Evolutionary conservation across 1,139 yeast genomes (phyloP), one percentile per base, ranked within the genome.

Genomic region (Kodamaea suecica): DNA sequence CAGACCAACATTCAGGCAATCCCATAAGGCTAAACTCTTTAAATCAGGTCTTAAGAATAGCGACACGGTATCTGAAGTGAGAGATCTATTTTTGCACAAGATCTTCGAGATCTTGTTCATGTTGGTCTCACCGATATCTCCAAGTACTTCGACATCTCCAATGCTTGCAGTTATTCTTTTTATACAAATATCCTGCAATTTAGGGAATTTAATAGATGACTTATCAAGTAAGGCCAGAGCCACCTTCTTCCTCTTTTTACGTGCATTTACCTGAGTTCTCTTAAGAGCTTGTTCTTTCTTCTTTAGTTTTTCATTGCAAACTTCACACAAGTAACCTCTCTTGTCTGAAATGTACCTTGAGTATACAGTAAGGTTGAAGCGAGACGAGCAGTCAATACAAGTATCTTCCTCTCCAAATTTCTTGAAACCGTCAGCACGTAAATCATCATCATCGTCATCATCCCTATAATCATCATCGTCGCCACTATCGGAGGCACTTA

Each of bases 151-250:
- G 37, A 84, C 85, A 36, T 81, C 82, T 38, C 78, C 78, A 44
- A 92, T 92, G 53, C 84, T 80, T 24, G 70, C 69, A 4, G 92
- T 79, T 33, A 92, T 83, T 23, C 73, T 67, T 33, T 69, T 63
- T 42, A 92, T 84, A 52, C 97, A 86, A 23, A 84, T 55, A 47
- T 88, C 96, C 55, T 88, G 97, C 29, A 92, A 63, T 13, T 80
- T 67, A 3, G 95, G 84, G 2, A 88, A 62, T 34, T 64, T 67
- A 19, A 75, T 78, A 17, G 76, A 78, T 36, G 79, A 71, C 50
- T 80, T 74, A 49, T 92, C 90, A 37, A 92, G 67, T 31, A 92
- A 65, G 2, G 95, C 95, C 40, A 81, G 84, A 0, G 97, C 97
- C 25, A 84, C 66, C 59, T 77, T 78, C 63, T 83, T 85, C 40